phyloP scores from a whole-genome alignment of 2,329 filamentous ascomycete genomes.

The Epichloe sylvatica region DNA sequence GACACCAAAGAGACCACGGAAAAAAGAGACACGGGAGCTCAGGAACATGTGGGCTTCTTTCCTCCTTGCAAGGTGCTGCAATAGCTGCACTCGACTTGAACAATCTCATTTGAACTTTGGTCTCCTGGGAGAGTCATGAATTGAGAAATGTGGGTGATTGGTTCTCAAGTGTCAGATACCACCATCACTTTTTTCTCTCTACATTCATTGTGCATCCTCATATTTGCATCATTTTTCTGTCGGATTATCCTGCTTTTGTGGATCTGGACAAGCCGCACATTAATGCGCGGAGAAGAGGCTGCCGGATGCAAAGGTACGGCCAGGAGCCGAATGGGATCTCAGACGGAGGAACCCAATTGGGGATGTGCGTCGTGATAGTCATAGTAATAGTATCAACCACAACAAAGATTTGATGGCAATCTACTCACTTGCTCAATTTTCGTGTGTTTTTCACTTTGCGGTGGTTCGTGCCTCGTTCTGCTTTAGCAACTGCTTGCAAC shows the following conservation, averaged over 20 bases:
- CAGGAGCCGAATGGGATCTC: constrained; percentile 4
- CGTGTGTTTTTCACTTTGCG: neutral
- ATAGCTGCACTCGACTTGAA: neutral
- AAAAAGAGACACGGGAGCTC: neutral
- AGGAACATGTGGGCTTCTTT: neutral
- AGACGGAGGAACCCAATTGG: neutral
- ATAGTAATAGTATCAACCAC: constrained; percentile 12
- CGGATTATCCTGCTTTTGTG: neutral
- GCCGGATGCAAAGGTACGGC: constrained; percentile 4
- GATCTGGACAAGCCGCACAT: neutral
- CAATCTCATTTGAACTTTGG: neutral
- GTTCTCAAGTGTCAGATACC: neutral
- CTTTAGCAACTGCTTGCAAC: too few species aligned
- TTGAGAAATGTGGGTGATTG: neutral
- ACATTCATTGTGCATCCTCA: constrained; percentile 3
- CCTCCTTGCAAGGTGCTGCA: neutral
- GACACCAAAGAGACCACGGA: neutral
- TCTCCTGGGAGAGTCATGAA: neutral
- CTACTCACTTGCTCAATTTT: neutral
- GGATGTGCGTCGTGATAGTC: constrained; percentile 16
- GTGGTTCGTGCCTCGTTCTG: too few species aligned
- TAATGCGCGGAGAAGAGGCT: constrained; percentile 6
- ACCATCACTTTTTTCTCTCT: neutral
- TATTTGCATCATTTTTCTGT: neutral
- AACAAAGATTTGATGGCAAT: constrained; percentile 13